Conservation (phyloP, 257 asterid genomes). For the Solanum chiquidenum region DNA sequence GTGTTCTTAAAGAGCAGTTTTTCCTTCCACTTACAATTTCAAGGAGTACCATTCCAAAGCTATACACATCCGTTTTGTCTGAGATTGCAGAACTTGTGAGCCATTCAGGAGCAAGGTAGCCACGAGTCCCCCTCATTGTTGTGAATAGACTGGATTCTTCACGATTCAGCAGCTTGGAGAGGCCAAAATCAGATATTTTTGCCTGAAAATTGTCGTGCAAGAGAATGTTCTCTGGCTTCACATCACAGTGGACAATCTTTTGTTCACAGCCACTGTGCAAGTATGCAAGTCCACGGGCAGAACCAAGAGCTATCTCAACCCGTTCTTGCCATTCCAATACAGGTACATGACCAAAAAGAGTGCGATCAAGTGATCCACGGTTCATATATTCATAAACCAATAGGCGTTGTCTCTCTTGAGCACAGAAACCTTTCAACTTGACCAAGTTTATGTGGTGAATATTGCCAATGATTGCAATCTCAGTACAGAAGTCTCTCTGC, state of each 20-base stretch:
- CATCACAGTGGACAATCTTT: slow-evolving; percentile 70
- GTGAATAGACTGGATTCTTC: slow-evolving; percentile 52
- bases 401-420: slow-evolving; percentile 43
- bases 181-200: slow-evolving; percentile 74
- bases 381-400: slow-evolving; percentile 77
- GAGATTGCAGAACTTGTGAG: slow-evolving; percentile 66
- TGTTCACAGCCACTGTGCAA: slow-evolving; percentile 57
- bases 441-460: slow-evolving; percentile 74
- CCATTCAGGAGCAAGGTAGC: slow-evolving; percentile 86
- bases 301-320: slow-evolving; percentile 53
- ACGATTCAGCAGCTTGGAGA: slow-evolving; percentile 53
- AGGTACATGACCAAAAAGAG: slow-evolving; percentile 51
- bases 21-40: slow-evolving; percentile 78
- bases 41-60: slow-evolving; percentile 69
- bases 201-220: slow-evolving; percentile 46
- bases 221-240: slow-evolving; percentile 76
- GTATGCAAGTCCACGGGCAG: slow-evolving; percentile 73
- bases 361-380: slow-evolving; percentile 58
- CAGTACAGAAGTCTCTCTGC: slow-evolving; percentile 59
- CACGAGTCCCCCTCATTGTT: slow-evolving; percentile 83
- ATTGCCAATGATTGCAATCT: slow-evolving; percentile 55
- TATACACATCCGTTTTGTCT: slow-evolving; percentile 71
- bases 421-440: slow-evolving; percentile 56
- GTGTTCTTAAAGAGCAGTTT: slow-evolving; percentile 34
- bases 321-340: slow-evolving; percentile 68